A percentile compares a stretch with the other conserved stretches of the same genome.
These are phyloP conservation scores for Lepidium aucheri DNA, from an alignment of 345 rosid genomes.

Conservation along the genomic window DNA sequence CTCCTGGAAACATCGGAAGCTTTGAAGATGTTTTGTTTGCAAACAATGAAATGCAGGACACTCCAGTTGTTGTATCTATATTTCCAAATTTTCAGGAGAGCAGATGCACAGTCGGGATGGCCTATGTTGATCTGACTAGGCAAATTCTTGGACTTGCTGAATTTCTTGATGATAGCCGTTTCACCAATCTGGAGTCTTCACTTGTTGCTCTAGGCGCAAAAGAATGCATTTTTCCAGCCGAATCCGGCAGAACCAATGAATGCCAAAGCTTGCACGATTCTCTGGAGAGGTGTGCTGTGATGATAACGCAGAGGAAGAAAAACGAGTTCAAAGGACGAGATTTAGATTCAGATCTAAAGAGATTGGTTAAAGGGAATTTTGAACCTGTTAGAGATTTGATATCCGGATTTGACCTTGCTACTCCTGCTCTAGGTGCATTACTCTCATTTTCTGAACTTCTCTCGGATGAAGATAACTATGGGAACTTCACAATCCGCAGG, in stretches of 20 bases:
- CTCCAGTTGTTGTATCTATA: constrained; percentile 74
- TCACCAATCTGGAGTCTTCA: constrained; percentile 85
- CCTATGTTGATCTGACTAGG: constrained; percentile 78
- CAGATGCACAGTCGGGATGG: constrained; percentile 65
- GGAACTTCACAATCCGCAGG: constrained; percentile 52
- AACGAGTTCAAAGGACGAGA: constrained; percentile 83
- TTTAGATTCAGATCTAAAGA: constrained; percentile 76
- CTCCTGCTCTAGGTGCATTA: constrained; percentile 80
- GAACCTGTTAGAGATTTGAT: constrained; percentile 82
- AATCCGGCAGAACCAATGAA: constrained; percentile 52
- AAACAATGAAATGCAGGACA: constrained; percentile 90
- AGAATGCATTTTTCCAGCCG: constrained; percentile 86
- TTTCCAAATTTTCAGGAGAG: constrained; percentile 55
- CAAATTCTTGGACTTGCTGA: constrained; percentile 78
- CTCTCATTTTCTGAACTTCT: constrained; percentile 79
- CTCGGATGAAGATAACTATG: constrained; percentile 76
- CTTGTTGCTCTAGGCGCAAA: constrained; percentile 91
- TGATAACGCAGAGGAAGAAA: constrained; percentile 88
- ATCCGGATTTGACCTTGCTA: constrained; percentile 76
- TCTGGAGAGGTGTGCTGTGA: constrained; percentile 62
- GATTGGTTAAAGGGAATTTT: constrained; percentile 76
- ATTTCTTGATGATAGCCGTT: constrained; percentile 91
- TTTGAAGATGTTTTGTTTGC: constrained; percentile 95
- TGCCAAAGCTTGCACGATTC: constrained; percentile 53
- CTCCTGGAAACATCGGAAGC: constrained; percentile 92